These are phyloP conservation scores for Botrytis deweyae DNA, from an alignment of 2,329 filamentous ascomycete species.

Conservation along the genomic window DNA sequence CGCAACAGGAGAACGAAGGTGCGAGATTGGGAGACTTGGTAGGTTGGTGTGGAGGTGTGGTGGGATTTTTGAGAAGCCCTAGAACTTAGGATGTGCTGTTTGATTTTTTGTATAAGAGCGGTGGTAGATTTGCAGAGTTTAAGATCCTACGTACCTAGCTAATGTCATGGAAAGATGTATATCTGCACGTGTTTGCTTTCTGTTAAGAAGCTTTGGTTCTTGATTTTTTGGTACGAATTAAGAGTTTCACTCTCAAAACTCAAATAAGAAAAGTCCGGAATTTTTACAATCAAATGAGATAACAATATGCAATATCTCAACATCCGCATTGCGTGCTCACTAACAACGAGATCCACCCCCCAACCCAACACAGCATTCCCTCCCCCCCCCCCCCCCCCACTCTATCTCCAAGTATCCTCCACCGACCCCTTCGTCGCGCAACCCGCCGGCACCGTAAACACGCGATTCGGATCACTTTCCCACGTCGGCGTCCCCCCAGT, in stretches of 20 bases:
- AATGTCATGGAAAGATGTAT: background rate
- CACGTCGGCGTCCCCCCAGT: conserved; percentile 56
- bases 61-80: conserved; percentile 70
- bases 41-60: conserved; percentile 84
- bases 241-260: background rate
- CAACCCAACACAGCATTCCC: too few species aligned
- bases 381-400: too few species aligned
- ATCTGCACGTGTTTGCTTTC: background rate
- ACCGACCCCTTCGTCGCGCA: conserved; percentile 33
- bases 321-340: background rate
- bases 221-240: background rate
- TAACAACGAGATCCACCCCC: background rate
- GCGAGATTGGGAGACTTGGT: conserved; percentile 72
- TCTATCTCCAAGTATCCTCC: conserved; percentile 29
- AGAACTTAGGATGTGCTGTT: conserved; percentile 1
- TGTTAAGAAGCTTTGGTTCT: background rate
- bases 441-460: conserved; percentile 32
- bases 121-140: background rate
- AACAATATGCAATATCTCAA: background rate
- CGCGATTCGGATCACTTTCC: conserved; percentile 55
- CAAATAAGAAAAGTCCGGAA: accelerated
- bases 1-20: conserved; percentile 69
- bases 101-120: background rate
- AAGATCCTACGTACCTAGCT: background rate
- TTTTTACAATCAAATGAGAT: background rate